Evolutionary conservation across 2,329 filamentous ascomycete species (phyloP), one percentile per base, ranked within the genome.

Genomic region (Colletotrichum viniferum): DNA sequence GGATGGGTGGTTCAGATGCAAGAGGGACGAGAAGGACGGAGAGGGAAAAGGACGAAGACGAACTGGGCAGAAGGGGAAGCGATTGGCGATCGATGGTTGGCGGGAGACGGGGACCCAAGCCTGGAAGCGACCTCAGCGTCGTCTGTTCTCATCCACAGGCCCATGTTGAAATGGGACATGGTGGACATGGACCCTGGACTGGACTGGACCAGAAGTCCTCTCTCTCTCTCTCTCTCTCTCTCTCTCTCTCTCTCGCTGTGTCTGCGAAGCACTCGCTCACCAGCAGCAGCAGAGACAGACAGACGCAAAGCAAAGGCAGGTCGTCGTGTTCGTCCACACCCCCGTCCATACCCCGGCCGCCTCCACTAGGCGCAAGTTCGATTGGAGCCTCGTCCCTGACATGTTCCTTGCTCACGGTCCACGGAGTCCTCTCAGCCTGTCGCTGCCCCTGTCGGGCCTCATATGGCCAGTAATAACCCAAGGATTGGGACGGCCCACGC

Each of bases 81-180:
- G 74, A 76, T 76, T 75, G 74, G 71, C 74, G 74, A 76, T 76
- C 71, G 65, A 73, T 76, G 74, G 74, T 76, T 76, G 74, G 74
- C 71, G 74, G 74, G 69, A 75, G 73, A 75, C 28, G 69, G 73
- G 63, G 73, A 72, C 56, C 69, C 69, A 75, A 75, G 73, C 73
- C 70, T 75, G 73, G 73, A 64, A 75, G 73, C 69, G 63, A 73
- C 69, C 64, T 75, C 73, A 68, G 69, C 73, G 69, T 69, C 63
- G 73, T 73, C 69, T 75, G 73, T 75, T 73, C 73, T 64, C 73
- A 65, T 64, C 43, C 56, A 73, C 56, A 61, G 73, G 48, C 73
- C 69, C 73, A 68, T 73, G 69, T 21, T 21, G 38, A 36, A 63
- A 64, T 48, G 56, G 38, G 26, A 48, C 38, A 12, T 48, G 38